Evolutionary conservation across 108 stramenopile species (phyloP).

Genomic region (Discostella pseudostelligera): DNA sequence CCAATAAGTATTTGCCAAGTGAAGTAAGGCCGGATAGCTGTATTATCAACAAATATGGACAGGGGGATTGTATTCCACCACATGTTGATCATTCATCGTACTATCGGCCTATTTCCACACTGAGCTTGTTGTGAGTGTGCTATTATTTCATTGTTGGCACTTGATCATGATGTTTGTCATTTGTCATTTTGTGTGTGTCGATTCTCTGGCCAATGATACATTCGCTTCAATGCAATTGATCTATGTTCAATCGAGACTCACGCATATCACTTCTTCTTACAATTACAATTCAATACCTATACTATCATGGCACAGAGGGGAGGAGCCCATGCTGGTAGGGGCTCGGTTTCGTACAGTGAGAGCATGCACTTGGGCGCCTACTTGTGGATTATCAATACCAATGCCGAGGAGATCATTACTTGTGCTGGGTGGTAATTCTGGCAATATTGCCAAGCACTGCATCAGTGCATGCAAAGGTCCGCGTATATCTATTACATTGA

Average conservation of each 20-base stretch:
- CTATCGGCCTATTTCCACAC: slow-evolving; percentile 37
- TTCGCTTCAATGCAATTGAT: too few species aligned
- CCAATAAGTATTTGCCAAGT: slow-evolving; percentile 13
- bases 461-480: slow-evolving; percentile 38
- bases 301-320: too few species aligned
- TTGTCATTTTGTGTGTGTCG: too few species aligned
- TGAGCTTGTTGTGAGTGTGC: slow-evolving; percentile 42
- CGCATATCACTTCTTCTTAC: too few species aligned
- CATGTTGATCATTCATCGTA: slow-evolving; percentile 47
- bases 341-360: slow-evolving; percentile 28
- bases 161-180: too few species aligned
- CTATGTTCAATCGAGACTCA: too few species aligned
- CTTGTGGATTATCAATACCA: slow-evolving; percentile 24
- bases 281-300: too few species aligned
- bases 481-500: slow-evolving; percentile 44
- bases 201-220: too few species aligned
- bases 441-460: slow-evolving; percentile 47
- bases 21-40: slow-evolving; percentile 42
- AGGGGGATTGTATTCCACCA: slow-evolving; percentile 46
- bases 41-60: slow-evolving; percentile 46
- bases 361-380: slow-evolving; percentile 40
- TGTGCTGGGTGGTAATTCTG: slow-evolving; percentile 47
- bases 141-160: too few species aligned
- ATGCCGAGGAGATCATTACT: slow-evolving; percentile 35
- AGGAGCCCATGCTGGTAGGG: slow-evolving; percentile 49